Evolutionary conservation across 2,329 filamentous ascomycete genomes (phyloP).

Genomic region (Verticillium nubilum): DNA sequence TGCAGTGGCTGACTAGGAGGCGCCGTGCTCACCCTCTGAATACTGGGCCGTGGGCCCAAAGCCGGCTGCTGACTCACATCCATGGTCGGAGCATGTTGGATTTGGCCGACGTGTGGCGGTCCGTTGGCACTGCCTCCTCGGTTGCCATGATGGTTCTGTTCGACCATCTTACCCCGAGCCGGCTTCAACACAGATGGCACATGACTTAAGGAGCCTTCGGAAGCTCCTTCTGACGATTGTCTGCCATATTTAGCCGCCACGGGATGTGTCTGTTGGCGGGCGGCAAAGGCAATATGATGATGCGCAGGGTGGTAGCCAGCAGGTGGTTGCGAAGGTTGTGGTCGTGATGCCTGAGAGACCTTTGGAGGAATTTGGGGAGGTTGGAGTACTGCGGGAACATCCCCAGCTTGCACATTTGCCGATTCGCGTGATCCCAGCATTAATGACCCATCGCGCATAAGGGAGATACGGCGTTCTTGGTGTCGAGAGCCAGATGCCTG

Average conservation of each 20-base stretch:
- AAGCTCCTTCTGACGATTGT: background rate
- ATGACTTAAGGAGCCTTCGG: conserved; percentile 4
- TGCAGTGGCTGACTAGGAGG: background rate
- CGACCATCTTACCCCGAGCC: conserved; percentile 14
- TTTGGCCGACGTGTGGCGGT: background rate
- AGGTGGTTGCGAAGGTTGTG: background rate
- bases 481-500: background rate
- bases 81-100: background rate
- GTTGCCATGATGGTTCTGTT: background rate
- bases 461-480: conserved; percentile 10
- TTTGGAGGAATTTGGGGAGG: conserved; percentile 16
- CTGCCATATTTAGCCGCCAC: background rate
- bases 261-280: background rate
- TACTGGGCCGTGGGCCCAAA: background rate
- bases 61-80: background rate
- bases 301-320: background rate
- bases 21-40: conserved; percentile 6
- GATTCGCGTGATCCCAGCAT: conserved; percentile 12
- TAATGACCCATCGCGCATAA: conserved; percentile 19
- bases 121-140: background rate
- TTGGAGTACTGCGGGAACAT: conserved; percentile 17
- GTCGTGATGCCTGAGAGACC: conserved; percentile 2
- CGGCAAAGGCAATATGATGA: background rate
- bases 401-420: conserved; percentile 11
- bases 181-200: conserved; percentile 23